These are phyloP conservation scores for Saxispiralis lemnorum DNA, from an alignment of 495 filamentous ascomycete species.

Conservation along the genomic window DNA sequence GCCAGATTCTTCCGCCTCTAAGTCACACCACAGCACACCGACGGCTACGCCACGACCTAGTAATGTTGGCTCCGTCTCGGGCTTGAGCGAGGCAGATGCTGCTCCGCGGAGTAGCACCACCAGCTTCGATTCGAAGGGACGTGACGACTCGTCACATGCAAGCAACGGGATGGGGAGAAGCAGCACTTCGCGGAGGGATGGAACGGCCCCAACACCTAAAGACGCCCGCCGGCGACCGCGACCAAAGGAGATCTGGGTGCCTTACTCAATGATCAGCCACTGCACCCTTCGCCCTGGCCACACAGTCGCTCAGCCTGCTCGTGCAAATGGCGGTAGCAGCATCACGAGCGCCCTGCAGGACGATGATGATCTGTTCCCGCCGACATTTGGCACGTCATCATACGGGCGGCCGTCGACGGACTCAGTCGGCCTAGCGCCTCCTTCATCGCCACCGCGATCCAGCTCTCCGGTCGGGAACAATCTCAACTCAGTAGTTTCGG, in stretches of 20 bases:
- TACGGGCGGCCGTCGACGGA: slow-evolving; percentile 14
- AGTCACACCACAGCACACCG: no score
- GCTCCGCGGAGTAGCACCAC: no score
- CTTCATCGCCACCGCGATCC: slow-evolving; percentile 26
- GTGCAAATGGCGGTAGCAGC: no score
- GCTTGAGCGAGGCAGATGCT: no score
- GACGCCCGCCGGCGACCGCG: not conserved
- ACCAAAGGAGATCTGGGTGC: slow-evolving; percentile 74
- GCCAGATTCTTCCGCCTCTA: no score
- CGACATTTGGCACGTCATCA: slow-evolving; percentile 17
- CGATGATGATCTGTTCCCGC: slow-evolving; percentile 8
- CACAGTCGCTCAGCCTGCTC: no score
- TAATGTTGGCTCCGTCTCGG: no score
- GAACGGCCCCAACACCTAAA: not conserved
- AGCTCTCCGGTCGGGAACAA: slow-evolving; percentile 35
- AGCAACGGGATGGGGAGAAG: no score
- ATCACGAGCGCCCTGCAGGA: not conserved
- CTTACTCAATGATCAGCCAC: slow-evolving; percentile 74
- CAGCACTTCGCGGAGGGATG: no score
- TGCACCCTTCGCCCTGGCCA: slow-evolving; percentile 40
- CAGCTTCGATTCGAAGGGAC: no score
- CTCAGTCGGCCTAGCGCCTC: slow-evolving; percentile 9
- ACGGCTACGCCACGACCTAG: no score
- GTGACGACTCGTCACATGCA: no score
- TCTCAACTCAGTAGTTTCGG: not conserved